phyloP scores from a whole-genome alignment of 495 filamentous ascomycete genomes.

The Aspergillus cavernicola region DNA sequence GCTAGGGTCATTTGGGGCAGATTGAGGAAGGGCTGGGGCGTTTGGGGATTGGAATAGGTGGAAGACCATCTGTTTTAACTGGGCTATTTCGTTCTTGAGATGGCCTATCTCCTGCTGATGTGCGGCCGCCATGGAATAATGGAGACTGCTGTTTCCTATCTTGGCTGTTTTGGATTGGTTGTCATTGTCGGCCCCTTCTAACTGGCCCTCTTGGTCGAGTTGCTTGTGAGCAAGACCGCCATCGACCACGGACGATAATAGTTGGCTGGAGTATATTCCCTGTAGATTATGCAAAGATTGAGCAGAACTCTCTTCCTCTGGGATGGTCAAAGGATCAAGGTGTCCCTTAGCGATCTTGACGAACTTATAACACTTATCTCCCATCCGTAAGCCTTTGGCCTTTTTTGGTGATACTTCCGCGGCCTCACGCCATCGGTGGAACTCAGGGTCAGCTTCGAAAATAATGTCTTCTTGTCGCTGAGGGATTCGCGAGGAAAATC shows the following conservation, averaged over 20 bases:
- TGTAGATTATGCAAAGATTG: constrained; percentile 22
- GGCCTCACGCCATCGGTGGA: constrained; percentile 28
- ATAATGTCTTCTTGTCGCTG: constrained; percentile 26
- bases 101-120: constrained; percentile 25
- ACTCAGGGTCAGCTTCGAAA: constrained; percentile 22
- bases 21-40: not conserved
- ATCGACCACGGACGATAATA: constrained; percentile 23
- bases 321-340: constrained; percentile 21
- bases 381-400: constrained; percentile 20
- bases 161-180: not conserved
- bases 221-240: constrained; percentile 3
- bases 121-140: not conserved
- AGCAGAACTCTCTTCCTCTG: constrained; percentile 12
- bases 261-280: constrained; percentile 26
- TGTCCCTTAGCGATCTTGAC: constrained; percentile 25
- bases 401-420: constrained; percentile 12
- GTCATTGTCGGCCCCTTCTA: not conserved
- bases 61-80: constrained; percentile 34
- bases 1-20: not conserved
- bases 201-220: not conserved
- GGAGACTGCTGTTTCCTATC: not conserved
- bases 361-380: constrained; percentile 39
- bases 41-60: constrained; percentile 20
- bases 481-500: constrained; percentile 29
- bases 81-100: constrained; percentile 31